phyloP scores from a whole-genome alignment of 768 basidiomycete genomes.

The Tremella mesenterica region DNA sequence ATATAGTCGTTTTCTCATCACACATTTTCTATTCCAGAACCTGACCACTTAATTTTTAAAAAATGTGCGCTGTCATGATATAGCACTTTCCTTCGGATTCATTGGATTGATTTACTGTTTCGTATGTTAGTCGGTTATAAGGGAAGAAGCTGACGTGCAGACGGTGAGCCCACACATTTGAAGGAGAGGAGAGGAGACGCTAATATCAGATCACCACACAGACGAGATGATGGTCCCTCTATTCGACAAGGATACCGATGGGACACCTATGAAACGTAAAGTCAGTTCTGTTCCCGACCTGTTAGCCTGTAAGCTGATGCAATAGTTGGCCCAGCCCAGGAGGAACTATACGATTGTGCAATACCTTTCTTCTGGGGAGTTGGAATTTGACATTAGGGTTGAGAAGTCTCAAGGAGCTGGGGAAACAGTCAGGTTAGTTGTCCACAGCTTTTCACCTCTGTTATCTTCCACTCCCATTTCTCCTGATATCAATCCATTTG shows the following conservation, averaged over 20 bases:
- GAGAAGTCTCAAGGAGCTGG: conserved; percentile 78
- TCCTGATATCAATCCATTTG: no score
- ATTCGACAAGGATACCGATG: conserved; percentile 69
- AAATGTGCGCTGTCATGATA: no score
- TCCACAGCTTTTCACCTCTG: no score
- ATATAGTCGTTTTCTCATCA: neutral
- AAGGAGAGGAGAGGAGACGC: conserved; percentile 26
- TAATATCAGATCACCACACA: conserved; percentile 51
- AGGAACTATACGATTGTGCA: conserved; percentile 77
- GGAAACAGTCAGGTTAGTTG: conserved; percentile 61
- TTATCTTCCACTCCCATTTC: no score
- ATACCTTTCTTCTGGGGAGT: conserved; percentile 56
- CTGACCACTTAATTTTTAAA: no score
- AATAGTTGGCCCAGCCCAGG: conserved; percentile 64
- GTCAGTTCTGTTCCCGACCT: conserved; percentile 7
- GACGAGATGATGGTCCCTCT: conserved; percentile 82
- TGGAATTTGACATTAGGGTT: conserved; percentile 75
- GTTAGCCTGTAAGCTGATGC: neutral
- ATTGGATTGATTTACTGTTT: no score
- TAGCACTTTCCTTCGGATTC: no score
- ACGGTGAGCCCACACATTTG: no score
- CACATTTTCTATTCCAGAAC: neutral
- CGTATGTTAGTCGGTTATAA: no score
- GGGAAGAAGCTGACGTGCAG: no score
- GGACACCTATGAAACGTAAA: conserved; percentile 60